A percentile compares a stretch with the other conserved stretches of the same genome.
Conservation (phyloP, 441 rosid genomes). For the Pelargonium australe region DNA sequence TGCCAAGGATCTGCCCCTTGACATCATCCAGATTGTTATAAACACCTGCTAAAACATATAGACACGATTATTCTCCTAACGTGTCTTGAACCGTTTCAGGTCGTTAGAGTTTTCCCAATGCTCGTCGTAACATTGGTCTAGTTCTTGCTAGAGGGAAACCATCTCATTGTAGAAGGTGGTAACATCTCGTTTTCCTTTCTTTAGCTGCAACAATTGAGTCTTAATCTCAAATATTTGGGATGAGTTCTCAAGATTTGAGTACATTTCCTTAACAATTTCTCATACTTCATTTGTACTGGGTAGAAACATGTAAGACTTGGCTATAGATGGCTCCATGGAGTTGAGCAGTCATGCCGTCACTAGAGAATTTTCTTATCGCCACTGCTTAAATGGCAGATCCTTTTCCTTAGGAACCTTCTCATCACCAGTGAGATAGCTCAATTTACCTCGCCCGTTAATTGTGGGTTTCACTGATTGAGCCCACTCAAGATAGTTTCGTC, state of each 20-base stretch:
- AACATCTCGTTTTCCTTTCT: slow-evolving; percentile 11
- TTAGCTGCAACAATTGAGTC: slow-evolving; percentile 3
- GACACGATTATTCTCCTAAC: background rate
- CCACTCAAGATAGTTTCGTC: background rate
- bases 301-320: background rate
- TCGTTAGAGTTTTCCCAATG: background rate
- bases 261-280: background rate
- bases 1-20: background rate
- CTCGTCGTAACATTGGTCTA: background rate
- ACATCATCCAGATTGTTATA: background rate
- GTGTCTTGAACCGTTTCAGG: background rate
- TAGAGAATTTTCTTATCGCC: background rate
- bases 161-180: slow-evolving; percentile 6
- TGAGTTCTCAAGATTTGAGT: slow-evolving; percentile 9
- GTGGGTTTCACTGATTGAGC: background rate
- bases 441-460: background rate
- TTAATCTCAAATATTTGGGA: slow-evolving; percentile 16
- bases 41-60: background rate
- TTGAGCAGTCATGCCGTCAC: background rate
- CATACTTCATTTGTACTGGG: background rate
- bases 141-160: background rate
- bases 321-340: background rate
- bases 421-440: background rate
- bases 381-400: background rate
- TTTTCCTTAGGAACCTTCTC: background rate